These are phyloP conservation scores for Aspergillus luchuensis DNA, from an alignment of 2,329 filamentous ascomycete species.

Conservation along the genomic window DNA sequence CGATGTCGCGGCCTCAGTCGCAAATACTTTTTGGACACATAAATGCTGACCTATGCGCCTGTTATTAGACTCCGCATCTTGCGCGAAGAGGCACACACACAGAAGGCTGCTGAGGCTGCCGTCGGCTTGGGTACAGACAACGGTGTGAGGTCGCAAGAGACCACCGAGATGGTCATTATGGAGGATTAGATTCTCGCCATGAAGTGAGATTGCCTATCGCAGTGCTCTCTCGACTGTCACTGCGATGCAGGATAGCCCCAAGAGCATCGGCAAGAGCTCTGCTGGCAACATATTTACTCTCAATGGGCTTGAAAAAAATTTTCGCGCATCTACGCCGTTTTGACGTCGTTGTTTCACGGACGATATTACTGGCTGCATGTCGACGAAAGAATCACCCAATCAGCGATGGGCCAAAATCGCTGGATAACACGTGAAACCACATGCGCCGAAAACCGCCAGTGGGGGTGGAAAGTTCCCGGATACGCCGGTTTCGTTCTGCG, in stretches of 20 bases:
- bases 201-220: background rate
- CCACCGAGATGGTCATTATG: slow-evolving; percentile 41
- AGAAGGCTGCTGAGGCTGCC: slow-evolving; percentile 82
- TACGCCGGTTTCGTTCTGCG: slow-evolving; percentile 32
- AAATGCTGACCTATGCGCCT: slow-evolving; percentile 11
- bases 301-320: slow-evolving; percentile 4
- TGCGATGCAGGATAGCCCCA: slow-evolving; percentile 1
- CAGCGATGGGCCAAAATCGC: slow-evolving; percentile 14
- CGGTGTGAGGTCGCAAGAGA: slow-evolving; percentile 47
- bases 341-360: slow-evolving; percentile 16
- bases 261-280: background rate
- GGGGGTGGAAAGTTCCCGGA: slow-evolving; percentile 13
- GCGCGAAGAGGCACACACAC: slow-evolving; percentile 80
- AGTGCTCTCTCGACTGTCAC: background rate
- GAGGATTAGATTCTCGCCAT: slow-evolving; percentile 34
- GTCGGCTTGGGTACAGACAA: slow-evolving; percentile 73
- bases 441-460: slow-evolving; percentile 35
- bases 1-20: background rate
- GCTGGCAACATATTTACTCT: background rate
- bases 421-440: slow-evolving; percentile 24
- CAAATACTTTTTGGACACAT: slow-evolving; percentile 5
- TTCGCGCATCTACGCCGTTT: slow-evolving; percentile 10
- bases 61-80: slow-evolving; percentile 71
- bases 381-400: slow-evolving; percentile 19
- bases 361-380: slow-evolving; percentile 20